Base-by-base conservation (phyloP, 768 basidiomycete species). In the Russula sp. region DNA sequence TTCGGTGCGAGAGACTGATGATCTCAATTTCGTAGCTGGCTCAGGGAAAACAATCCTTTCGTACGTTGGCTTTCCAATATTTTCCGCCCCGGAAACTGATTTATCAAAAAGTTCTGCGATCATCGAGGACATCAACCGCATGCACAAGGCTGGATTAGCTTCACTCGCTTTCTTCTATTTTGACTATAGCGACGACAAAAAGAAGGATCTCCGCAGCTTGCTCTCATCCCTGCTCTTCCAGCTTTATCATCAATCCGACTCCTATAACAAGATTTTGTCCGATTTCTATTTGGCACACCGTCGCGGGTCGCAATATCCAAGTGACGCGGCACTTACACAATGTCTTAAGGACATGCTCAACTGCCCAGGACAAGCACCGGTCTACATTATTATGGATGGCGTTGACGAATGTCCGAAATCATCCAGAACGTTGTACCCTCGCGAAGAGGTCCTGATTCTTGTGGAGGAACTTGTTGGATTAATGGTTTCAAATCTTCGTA, bases 381-480 rank as follows among this genome's bases (percentile, higher is more conserved):
- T 37, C 8, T 57, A 48, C 4, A 35, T 57, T 14, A 57, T 57
- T 16, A 22, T 57, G 2, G 56, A 57, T 37, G 56, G 32, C 3
- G 4, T 57, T 13, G 45, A 57, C 7, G 56, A 57, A 57, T 57
- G 45, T 35, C 56, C 56, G 9, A 57, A 48, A 18, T 47, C n/a
- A 13, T 27, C 20, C 10, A 34, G 11, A 14, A 22, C 27, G 56
- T n/a, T 45, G 1, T 35, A 45, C 14, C 45, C 56, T 8, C 56
- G 56, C 37, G 45, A 37, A 2, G 32, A 57, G 39, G 35, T 57
- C 20, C 34, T 57, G 8, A 35, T 13, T 16, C 11, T 57, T 37
- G 13, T 48, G 20, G 47, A 48, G 14, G 56, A 57, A 6, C 45
- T 57, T 9, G 14, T 48, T 22, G 14, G 20, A 9, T 35, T 47